These are phyloP conservation scores for Salvia sclarea DNA, from an alignment of 305 asterid species.

Conservation along the genomic window DNA sequence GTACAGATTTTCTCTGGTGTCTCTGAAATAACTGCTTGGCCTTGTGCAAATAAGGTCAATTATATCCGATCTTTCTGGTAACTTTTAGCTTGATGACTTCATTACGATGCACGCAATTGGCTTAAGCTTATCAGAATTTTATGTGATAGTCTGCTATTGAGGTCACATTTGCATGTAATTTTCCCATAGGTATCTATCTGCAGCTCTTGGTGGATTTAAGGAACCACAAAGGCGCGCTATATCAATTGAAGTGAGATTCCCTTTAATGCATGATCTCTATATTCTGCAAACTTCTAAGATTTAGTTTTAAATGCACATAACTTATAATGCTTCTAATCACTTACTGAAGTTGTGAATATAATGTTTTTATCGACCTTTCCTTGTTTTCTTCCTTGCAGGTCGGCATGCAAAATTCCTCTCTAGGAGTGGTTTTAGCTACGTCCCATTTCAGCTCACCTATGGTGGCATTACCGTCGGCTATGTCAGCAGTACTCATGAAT, in stretches of 20 bases:
- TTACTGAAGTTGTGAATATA: not conserved
- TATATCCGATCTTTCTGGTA: too few species aligned
- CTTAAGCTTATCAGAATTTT: not conserved
- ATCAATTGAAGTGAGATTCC: constrained; percentile 68
- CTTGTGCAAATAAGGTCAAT: too few species aligned
- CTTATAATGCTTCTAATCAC: not conserved
- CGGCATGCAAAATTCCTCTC: constrained; percentile 92
- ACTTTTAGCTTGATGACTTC: too few species aligned
- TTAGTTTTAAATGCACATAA: not conserved
- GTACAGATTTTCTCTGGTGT: not conserved
- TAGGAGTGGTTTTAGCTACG: constrained; percentile 88
- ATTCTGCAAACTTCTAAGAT: not conserved
- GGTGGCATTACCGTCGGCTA: constrained; percentile 83
- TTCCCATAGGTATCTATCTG: constrained; percentile 64
- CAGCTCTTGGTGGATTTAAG: constrained; percentile 70
- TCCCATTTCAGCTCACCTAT: constrained; percentile 75
- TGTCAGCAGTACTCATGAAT: constrained; percentile 86
- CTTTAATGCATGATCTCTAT: not conserved
- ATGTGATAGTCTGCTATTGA: not conserved
- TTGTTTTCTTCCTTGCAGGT: constrained; percentile 49
- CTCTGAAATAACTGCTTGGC: too few species aligned
- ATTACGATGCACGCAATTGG: not conserved
- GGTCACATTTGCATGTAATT: too few species aligned
- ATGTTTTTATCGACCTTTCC: not conserved
- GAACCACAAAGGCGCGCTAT: constrained; percentile 90